Percentiles rank a stretch among this genome's conserved stretches.
Evolutionary conservation across 2,329 filamentous ascomycete species (phyloP).

Genomic region (Aureobasidium sp.): DNA sequence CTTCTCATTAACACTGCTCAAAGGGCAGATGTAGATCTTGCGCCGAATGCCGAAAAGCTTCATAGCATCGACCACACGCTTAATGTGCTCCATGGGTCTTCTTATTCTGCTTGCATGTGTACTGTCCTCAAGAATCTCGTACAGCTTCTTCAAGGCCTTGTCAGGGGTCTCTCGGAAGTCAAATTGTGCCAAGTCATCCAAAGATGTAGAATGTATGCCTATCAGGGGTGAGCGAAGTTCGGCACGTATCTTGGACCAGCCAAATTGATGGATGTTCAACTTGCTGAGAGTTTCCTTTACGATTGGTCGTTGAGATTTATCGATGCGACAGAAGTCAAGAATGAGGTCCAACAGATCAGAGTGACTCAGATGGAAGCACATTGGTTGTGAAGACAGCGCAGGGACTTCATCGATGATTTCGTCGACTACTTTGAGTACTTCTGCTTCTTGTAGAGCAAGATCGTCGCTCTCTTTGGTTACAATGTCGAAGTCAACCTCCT

Average conservation of each 20-base stretch:
- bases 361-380: conserved; percentile 90
- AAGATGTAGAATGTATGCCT: conserved; percentile 77
- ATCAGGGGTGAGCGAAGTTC: conserved; percentile 76
- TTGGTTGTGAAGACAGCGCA: conserved; percentile 56
- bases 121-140: conserved; percentile 45
- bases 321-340: conserved; percentile 84
- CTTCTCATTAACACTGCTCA: conserved; percentile 83
- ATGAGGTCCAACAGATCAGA: conserved; percentile 77
- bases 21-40: conserved; percentile 76
- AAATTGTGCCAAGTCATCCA: conserved; percentile 85
- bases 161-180: conserved; percentile 78
- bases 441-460: conserved; percentile 85
- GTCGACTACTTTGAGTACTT: conserved; percentile 88
- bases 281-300: conserved; percentile 82
- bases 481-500: conserved; percentile 94
- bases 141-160: conserved; percentile 60
- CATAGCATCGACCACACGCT: conserved; percentile 68
- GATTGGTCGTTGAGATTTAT: conserved; percentile 56
- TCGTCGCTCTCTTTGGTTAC: conserved; percentile 67
- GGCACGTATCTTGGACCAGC: conserved; percentile 74
- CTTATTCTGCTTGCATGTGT: conserved; percentile 18
- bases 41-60: conserved; percentile 67
- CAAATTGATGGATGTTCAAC: conserved; percentile 72
- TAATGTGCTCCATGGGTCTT: conserved; percentile 59
- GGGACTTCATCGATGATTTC: conserved; percentile 81